These are phyloP conservation scores for Physcomitrellopsis africana DNA, from an alignment of 225 moss, liverwort and hornwort species.

Conservation along the genomic window DNA sequence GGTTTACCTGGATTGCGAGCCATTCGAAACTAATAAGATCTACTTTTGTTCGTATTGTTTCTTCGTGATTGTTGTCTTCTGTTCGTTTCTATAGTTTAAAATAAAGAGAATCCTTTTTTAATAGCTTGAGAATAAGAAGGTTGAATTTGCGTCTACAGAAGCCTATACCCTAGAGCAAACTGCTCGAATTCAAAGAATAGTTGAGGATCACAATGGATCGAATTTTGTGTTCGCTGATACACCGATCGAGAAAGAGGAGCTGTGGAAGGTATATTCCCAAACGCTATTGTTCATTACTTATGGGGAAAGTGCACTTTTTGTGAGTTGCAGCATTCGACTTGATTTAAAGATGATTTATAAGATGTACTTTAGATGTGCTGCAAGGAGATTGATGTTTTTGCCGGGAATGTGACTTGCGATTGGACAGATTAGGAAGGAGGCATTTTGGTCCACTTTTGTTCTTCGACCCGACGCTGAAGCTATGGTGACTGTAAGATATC, in stretches of 20 bases:
- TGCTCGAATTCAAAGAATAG: slow-evolving; percentile 67
- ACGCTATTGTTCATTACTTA: neutral
- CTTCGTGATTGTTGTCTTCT: neutral
- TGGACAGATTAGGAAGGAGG: slow-evolving; percentile 91
- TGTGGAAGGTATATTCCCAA: slow-evolving; percentile 80
- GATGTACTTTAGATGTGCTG: slow-evolving; percentile 4
- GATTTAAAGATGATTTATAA: slow-evolving; percentile 5
- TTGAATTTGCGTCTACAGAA: slow-evolving; percentile 54
- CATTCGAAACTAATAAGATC: neutral
- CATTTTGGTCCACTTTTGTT: slow-evolving; percentile 76
- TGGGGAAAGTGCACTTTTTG: neutral
- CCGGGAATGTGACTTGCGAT: slow-evolving; percentile 19
- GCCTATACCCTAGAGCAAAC: slow-evolving; percentile 91
- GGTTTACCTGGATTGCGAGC: neutral
- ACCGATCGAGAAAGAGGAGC: slow-evolving; percentile 77
- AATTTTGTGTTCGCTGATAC: slow-evolving; percentile 80
- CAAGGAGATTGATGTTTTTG: slow-evolving; percentile 20
- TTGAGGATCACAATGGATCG: slow-evolving; percentile 78
- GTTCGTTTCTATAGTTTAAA: neutral
- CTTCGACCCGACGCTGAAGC: slow-evolving; percentile 72
- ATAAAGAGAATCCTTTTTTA: neutral
- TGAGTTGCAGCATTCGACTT: neutral
- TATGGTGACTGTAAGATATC: slow-evolving; percentile 76
- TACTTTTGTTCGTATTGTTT: neutral
- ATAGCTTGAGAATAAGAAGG: slow-evolving; percentile 8